Evolutionary conservation across 805 yeast genomes (phyloP), one percentile per base, ranked within the genome.

Genomic region (Kluyveromyces nonfermentans): DNA sequence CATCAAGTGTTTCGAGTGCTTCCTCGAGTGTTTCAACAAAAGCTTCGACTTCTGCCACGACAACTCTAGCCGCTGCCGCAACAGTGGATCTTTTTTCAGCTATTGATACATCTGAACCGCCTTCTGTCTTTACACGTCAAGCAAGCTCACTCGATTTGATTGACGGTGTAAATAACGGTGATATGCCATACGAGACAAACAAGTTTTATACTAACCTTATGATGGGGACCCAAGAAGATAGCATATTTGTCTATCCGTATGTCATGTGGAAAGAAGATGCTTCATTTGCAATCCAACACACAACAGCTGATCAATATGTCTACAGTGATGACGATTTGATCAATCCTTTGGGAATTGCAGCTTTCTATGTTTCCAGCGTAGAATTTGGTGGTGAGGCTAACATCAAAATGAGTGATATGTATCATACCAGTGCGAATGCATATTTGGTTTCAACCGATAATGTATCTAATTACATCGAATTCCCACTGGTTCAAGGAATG

Each of bases 201-300:
- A 85, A 83, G 63, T 85, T 85, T 62, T 83, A 75, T 63, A 74
- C 77, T 32, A 85, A 85, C 59, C 56, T 83, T 54, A 63, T 80
- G 50, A 65, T 82, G 18, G 81, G 68, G 18, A 63, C 62, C 40
- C 86, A 79, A 60, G 64, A 69, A 19, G 67, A 70, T 41, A 72
- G 78, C 40, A 74, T 73, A 4, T 83, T 74, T 65, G 71, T 82
- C 8, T 79, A 77, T 52, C 94, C 95, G 17, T 85, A 82, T 56
- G 70, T 75, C 2, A 58, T 80, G 40, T 80, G 75, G 71, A 77
- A 78, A 74, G 69, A 71, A 44, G 63, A 62, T 6, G 62, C 60
- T 12, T 88, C 88, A 5, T 62, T 80, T 42, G 89, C 79, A 2
- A 69, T 84, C 35, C 75, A 78, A 47, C 83, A 82, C 59, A 71